Conservation (phyloP, 257 asterid genomes). For the Phtheirospermum japonicum region DNA sequence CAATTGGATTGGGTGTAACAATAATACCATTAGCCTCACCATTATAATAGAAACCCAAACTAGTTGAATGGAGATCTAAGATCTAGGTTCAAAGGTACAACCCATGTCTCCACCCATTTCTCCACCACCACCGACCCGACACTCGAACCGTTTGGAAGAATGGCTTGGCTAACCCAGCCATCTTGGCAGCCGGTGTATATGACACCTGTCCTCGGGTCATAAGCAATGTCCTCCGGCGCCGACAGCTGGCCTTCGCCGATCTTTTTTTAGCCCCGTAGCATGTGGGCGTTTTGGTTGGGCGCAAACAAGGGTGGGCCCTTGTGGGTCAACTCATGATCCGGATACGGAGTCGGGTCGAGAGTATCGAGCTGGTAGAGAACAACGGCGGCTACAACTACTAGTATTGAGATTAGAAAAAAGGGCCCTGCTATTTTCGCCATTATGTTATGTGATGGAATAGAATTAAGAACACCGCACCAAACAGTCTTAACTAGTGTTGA, state of each 20-base stretch:
- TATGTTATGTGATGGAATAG: no score
- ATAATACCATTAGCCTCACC: no score
- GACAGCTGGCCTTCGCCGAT: slow-evolving; percentile 58
- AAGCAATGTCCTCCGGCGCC: slow-evolving; percentile 78
- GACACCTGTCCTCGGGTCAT: slow-evolving; percentile 47
- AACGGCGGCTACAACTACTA: slow-evolving; percentile 50
- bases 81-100: no score
- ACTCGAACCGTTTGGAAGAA: slow-evolving; percentile 37
- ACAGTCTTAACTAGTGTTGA: no score
- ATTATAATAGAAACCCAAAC: no score
- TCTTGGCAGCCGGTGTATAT: slow-evolving; percentile 73
- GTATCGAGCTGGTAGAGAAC: slow-evolving; percentile 58
- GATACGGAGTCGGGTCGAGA: slow-evolving; percentile 58
- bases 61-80: no score
- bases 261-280: slow-evolving; percentile 57
- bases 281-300: slow-evolving; percentile 41
- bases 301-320: slow-evolving; percentile 27
- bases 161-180: slow-evolving; percentile 72
- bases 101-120: no score
- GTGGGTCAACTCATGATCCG: slow-evolving; percentile 24
- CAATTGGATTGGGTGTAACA: no score
- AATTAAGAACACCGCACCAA: no score
- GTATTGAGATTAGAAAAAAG: slow-evolving; percentile 8
- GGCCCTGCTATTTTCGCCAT: no score
- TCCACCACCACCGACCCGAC: slow-evolving; percentile 48